phyloP scores from a whole-genome alignment of 495 filamentous ascomycete species.

The Lepidopterella palustris region DNA sequence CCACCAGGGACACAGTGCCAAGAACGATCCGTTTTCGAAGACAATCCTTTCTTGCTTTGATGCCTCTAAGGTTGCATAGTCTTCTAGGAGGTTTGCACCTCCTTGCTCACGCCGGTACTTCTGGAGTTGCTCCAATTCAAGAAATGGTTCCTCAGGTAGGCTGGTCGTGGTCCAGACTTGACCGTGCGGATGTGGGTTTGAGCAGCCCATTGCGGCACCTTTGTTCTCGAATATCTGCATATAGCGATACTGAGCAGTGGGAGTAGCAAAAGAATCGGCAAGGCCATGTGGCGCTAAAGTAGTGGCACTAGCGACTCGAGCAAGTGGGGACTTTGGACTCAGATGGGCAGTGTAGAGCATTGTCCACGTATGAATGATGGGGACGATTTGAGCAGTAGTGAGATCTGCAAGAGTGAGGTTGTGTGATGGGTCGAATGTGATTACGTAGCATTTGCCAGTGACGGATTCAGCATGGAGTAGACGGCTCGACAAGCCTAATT shows the following conservation, averaged over 20 bases:
- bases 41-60: conserved; percentile 79
- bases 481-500: conserved; percentile 60
- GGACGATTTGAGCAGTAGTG: conserved; percentile 57
- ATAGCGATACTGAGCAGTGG: conserved; percentile 78
- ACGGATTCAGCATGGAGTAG: conserved; percentile 80
- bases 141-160: conserved; percentile 76
- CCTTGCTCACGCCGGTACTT: conserved; percentile 67
- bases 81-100: conserved; percentile 67
- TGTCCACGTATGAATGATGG: conserved; percentile 80
- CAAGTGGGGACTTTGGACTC: conserved; percentile 62
- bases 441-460: conserved; percentile 94
- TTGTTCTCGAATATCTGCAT: conserved; percentile 99
- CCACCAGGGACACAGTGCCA: conserved; percentile 94
- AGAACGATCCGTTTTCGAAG: conserved; percentile 73
- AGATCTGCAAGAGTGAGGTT: conserved; percentile 90
- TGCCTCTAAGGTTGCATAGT: conserved; percentile 80
- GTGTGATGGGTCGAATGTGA: conserved; percentile 86
- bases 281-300: conserved; percentile 46
- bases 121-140: conserved; percentile 69
- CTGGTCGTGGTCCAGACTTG: conserved; percentile 92
- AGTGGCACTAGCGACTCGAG: conserved; percentile 41
- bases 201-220: conserved; percentile 96
- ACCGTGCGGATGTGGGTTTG: conserved; percentile 95
- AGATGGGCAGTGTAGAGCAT: conserved; percentile 78
- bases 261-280: conserved; percentile 41